Conservation (phyloP, 2,329 filamentous ascomycete genomes). For the Calonectria fujianensis region DNA sequence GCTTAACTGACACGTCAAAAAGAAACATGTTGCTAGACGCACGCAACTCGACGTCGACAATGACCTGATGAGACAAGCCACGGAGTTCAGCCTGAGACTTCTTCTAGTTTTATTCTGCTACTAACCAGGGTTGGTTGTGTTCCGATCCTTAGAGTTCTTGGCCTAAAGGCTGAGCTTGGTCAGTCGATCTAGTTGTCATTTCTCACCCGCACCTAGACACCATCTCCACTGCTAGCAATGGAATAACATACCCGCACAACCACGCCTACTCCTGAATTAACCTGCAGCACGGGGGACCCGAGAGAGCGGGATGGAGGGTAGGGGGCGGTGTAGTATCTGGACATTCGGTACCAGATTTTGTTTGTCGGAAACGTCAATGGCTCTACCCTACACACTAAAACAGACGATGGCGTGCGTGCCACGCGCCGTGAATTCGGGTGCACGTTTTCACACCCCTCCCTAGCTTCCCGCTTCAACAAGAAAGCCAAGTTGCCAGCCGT, state of each 20-base stretch:
- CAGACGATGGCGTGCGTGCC: background rate
- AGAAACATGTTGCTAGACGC: background rate
- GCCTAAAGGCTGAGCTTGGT: conserved; percentile 14
- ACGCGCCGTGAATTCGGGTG: background rate
- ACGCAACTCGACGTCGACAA: background rate
- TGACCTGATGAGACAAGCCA: background rate
- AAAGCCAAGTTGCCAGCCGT: conserved; percentile 3
- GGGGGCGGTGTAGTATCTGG: conserved; percentile 27
- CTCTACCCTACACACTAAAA: conserved; percentile 30
- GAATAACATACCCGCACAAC: background rate
- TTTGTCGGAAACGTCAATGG: background rate
- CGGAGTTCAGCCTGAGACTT: background rate
- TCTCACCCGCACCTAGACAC: background rate
- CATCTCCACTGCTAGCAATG: background rate
- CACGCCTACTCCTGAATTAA: conserved; percentile 7
- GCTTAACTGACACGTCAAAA: conserved; percentile 1
- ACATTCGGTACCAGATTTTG: conserved; percentile 6
- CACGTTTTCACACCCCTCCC: conserved; percentile 12
- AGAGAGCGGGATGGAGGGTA: conserved; percentile 20
- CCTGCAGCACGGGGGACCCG: conserved; percentile 30
- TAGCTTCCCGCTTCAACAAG: background rate
- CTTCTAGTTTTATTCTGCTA: background rate
- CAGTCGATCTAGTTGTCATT: background rate
- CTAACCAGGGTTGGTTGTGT: background rate
- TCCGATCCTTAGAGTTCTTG: conserved; percentile 9